These are phyloP conservation scores for Aspergillus kassunensis DNA, from an alignment of 495 filamentous ascomycete species.

Conservation along the genomic window DNA sequence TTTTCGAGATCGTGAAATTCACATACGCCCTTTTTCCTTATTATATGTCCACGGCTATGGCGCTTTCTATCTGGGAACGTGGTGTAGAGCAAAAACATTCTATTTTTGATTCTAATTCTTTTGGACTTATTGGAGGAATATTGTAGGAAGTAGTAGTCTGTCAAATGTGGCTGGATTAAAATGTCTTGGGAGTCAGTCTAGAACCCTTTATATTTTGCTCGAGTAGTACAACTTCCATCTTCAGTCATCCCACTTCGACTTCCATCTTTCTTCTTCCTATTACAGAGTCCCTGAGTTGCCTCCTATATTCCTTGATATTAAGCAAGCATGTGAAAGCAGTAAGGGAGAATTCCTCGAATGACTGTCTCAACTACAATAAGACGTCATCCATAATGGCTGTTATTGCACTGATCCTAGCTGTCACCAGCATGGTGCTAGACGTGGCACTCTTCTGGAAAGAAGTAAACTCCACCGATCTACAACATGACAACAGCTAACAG, in stretches of 20 bases:
- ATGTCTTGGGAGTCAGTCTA: conserved; percentile 1
- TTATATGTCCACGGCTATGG: conserved; percentile 26
- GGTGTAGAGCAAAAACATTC: conserved; percentile 22
- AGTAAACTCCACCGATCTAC: conserved; percentile 36
- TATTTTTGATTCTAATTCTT: too few species aligned
- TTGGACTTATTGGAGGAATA: too few species aligned
- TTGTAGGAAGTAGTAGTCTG: too few species aligned
- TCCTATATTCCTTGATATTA: not conserved
- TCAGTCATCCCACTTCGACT: not conserved
- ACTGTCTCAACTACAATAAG: conserved; percentile 3
- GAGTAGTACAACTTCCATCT: too few species aligned
- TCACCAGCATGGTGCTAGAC: conserved; percentile 55
- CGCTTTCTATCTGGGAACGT: conserved; percentile 29
- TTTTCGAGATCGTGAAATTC: conserved; percentile 37
- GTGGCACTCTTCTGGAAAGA: conserved; percentile 62
- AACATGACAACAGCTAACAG: not conserved
- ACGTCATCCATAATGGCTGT: conserved; percentile 22
- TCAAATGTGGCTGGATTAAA: not conserved
- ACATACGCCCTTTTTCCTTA: conserved; percentile 18
- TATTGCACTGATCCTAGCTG: conserved; percentile 39
- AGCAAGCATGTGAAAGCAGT: conserved; percentile 37
- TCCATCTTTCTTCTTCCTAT: not conserved
- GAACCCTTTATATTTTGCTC: conserved; percentile 1
- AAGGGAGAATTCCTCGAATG: not conserved
- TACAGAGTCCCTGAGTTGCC: not conserved